phyloP scores from a whole-genome alignment of 805 yeast species.

The Saccharomycopsis schoenii region DNA sequence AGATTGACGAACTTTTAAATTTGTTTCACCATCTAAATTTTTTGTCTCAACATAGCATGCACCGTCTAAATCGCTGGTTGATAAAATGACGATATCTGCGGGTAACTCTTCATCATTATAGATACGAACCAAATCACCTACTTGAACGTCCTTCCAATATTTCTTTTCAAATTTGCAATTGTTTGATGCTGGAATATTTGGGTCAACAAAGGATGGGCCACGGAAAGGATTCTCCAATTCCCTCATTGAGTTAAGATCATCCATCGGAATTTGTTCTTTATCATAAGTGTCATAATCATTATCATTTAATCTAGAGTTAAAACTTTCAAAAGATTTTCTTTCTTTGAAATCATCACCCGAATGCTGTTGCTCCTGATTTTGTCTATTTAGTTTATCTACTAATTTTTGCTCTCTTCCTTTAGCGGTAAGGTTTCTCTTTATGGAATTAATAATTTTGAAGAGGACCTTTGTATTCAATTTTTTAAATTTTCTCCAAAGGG shows the following conservation, averaged over 20 bases:
- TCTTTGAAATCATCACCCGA: constrained; percentile 20
- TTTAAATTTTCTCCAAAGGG: constrained; percentile 62
- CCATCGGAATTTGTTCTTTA: constrained; percentile 23
- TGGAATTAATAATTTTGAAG: constrained; percentile 19
- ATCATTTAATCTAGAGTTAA: constrained; percentile 21
- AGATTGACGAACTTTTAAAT: constrained; percentile 67
- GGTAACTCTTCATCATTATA: constrained; percentile 73
- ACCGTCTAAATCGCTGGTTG: constrained; percentile 61
- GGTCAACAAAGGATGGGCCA: constrained; percentile 14
- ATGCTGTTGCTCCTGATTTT: background rate
- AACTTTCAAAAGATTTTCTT: constrained; percentile 33
- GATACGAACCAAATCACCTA: constrained; percentile 65
- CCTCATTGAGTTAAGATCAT: constrained; percentile 19
- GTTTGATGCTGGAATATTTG: constrained; percentile 34
- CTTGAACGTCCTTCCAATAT: constrained; percentile 43
- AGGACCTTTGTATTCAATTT: constrained; percentile 34
- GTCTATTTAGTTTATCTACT: constrained; percentile 14
- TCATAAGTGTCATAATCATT: constrained; percentile 2
- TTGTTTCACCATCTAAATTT: constrained; percentile 75
- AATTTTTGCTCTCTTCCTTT: constrained; percentile 25
- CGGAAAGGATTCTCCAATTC: constrained; percentile 21
- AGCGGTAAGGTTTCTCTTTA: constrained; percentile 25
- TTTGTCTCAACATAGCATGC: constrained; percentile 73
- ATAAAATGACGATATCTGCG: constrained; percentile 55
- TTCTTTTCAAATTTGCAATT: constrained; percentile 23